Evolutionary conservation across 108 stramenopile genomes (phyloP), one percentile per base, ranked within the genome.

Genomic region (Skeletonema costatum): DNA sequence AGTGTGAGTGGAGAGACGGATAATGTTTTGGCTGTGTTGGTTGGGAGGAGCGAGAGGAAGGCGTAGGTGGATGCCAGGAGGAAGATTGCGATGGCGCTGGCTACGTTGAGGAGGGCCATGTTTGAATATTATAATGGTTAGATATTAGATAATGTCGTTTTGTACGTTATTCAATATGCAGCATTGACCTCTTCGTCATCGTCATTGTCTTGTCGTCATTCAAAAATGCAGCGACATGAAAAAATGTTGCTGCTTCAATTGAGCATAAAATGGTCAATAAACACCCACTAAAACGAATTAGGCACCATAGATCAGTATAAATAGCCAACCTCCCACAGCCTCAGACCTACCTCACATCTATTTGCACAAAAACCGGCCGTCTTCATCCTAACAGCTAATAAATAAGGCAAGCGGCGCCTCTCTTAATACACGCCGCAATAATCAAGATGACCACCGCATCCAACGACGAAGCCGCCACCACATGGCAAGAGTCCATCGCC

Each of bases 21-120:
- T n/a, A n/a, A n/a, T 19, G 73, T 25, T 25, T 25, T 33, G 56
- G 39, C 6, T 33, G 32, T 53, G 74, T 66, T 66, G 30, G 59
- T 17, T 51, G 50, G 8, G 68, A 75, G 58, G 13, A 56, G 36
- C 14, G 63, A 71, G 33, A 81, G 80, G 46, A 77, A 71, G 21
- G 50, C 30, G 59, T 35, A 67, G 21, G 81, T 87, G 10, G 89
- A 86, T n/a, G 78, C 29, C 14, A 85, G 53, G 36, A 90, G 69
- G 80, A 79, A 90, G 3, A 86, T 30, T 3, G 69, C 81, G 19
- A 86, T 82, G 25, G 81, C 89, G 48, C 68, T 76, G 5, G 70
- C 72, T 2, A 88, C 84, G 53, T 85, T 88, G 30, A 88, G 72
- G 61, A 69, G 46, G 68, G 73, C 53, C 53, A 56, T 56, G 9